phyloP scores from a whole-genome alignment of 1,139 yeast species.

The Candida pseudoviswanathii region DNA sequence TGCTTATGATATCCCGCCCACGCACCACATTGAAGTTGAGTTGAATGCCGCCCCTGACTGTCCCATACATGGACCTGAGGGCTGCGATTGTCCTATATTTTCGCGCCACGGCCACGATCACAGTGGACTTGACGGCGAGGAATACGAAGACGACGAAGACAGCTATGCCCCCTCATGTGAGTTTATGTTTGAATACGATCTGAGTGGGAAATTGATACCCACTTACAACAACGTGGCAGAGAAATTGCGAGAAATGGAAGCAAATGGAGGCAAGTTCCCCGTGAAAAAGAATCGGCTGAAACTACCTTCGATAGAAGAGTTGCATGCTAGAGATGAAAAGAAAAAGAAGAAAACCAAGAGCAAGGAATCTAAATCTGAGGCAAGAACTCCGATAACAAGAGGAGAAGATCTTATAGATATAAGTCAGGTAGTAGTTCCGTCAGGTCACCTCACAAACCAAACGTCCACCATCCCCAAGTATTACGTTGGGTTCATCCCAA shows the following conservation, averaged over 20 bases:
- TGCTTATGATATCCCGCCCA: constrained; percentile 20
- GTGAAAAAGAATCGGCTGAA: constrained; percentile 9
- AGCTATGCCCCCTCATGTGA: constrained; percentile 42
- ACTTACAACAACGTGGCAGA: constrained; percentile 45
- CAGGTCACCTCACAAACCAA: neutral
- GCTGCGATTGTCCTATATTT: constrained; percentile 35
- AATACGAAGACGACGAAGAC: constrained; percentile 21
- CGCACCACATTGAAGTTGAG: constrained; percentile 48
- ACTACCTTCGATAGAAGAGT: constrained; percentile 22
- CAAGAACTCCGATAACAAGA: constrained; percentile 2
- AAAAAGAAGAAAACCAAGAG: constrained; percentile 10
- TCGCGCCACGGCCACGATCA: constrained; percentile 14
- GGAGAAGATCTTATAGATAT: constrained; percentile 1
- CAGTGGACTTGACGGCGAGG: constrained; percentile 9
- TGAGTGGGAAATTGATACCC: constrained; percentile 45
- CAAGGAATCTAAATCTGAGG: neutral
- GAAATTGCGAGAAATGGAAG: constrained; percentile 32
- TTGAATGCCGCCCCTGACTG: constrained; percentile 37
- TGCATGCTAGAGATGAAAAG: constrained; percentile 20
- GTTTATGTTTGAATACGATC: constrained; percentile 47
- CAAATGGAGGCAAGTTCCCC: constrained; percentile 12
- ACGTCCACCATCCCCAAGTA: constrained; percentile 11
- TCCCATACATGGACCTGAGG: constrained; percentile 32
- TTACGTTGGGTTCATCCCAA: constrained; percentile 16
- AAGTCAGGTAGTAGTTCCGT: neutral